Percentiles rank a stretch among this genome's conserved stretches.
Evolutionary conservation across 2,329 filamentous ascomycete species (phyloP).

Genomic region (Phoma sp.): DNA sequence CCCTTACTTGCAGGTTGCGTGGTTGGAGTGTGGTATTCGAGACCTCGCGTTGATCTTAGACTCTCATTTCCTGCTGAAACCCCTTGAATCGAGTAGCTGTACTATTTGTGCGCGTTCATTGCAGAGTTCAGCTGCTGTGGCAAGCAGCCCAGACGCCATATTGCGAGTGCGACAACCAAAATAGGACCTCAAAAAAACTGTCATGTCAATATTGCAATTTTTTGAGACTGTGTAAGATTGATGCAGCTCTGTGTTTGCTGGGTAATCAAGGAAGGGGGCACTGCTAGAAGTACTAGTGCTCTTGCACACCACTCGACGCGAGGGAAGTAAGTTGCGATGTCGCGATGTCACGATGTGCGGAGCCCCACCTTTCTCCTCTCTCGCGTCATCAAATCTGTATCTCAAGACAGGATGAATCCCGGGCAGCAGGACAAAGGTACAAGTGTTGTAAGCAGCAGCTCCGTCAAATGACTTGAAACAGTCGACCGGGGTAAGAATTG

Average conservation of each 20-base stretch:
- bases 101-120: neutral
- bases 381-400: too few species aligned
- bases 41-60: slow-evolving; percentile 8
- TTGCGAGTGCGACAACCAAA: too few species aligned
- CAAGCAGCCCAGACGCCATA: neutral
- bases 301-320: neutral
- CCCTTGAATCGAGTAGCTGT: neutral
- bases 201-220: too few species aligned
- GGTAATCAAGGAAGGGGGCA: too few species aligned
- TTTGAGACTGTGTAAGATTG: too few species aligned
- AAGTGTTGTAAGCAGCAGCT: too few species aligned
- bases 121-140: neutral
- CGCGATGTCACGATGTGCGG: neutral
- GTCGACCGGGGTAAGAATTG: too few species aligned
- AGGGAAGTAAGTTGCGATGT: neutral
- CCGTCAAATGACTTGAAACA: too few species aligned
- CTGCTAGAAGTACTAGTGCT: neutral
- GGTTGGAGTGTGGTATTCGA: neutral
- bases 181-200: too few species aligned
- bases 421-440: too few species aligned
- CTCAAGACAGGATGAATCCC: too few species aligned
- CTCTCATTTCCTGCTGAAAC: neutral
- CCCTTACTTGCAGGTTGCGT: slow-evolving; percentile 11
- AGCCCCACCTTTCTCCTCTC: slow-evolving; percentile 3
- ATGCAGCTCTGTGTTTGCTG: too few species aligned